Conservation (phyloP, 768 basidiomycete species). For the Russula foetens region DNA sequence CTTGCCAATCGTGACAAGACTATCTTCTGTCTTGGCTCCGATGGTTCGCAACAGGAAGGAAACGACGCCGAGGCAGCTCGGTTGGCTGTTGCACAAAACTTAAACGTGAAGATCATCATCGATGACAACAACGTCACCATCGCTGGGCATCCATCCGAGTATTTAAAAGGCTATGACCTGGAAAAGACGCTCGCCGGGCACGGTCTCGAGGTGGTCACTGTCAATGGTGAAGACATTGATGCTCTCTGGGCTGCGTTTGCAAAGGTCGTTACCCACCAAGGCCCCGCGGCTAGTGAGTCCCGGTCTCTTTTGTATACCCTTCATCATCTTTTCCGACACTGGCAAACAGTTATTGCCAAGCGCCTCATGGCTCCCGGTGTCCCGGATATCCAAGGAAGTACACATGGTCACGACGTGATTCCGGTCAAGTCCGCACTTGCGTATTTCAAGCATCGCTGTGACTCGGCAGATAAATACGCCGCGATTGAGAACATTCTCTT, state of each 20-base stretch:
- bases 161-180: constrained; percentile 72
- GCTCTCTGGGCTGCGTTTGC: constrained; percentile 62
- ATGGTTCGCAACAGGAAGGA: constrained; percentile 88
- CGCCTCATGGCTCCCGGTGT: constrained; percentile 39
- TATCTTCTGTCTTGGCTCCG: constrained; percentile 79
- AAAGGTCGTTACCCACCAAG: constrained; percentile 48
- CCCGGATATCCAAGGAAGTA: constrained; percentile 66
- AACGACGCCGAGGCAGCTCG: constrained; percentile 88
- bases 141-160: constrained; percentile 83
- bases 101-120: constrained; percentile 82
- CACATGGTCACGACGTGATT: constrained; percentile 81
- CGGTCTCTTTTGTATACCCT: not conserved
- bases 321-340: not conserved
- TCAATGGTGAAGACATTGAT: constrained; percentile 74
- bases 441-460: constrained; percentile 61
- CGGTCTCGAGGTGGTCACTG: constrained; percentile 67
- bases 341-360: constrained; percentile 53
- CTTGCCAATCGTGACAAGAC: constrained; percentile 70
- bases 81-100: constrained; percentile 71
- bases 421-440: constrained; percentile 72
- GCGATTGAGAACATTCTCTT: constrained; percentile 46
- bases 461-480: constrained; percentile 30
- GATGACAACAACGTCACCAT: constrained; percentile 93
- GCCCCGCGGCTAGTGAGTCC: constrained; percentile 65
- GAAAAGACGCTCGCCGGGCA: constrained; percentile 70